These are phyloP conservation scores for Lepiota venenata DNA, from an alignment of 768 basidiomycete species.

Conservation along the genomic window DNA sequence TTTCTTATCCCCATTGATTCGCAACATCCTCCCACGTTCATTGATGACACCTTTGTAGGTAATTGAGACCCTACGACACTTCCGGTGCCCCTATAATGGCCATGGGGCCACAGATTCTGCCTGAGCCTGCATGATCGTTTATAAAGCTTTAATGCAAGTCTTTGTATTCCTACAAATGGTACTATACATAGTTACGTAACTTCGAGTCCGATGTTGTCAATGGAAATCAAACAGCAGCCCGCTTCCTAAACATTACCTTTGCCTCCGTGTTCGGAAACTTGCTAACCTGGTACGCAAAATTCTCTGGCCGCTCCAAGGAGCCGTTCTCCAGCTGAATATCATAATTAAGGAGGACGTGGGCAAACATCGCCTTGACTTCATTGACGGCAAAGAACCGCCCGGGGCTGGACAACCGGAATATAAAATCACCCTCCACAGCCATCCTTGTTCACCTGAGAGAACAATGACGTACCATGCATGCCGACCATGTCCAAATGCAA, in stretches of 20 bases:
- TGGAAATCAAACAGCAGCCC: neutral
- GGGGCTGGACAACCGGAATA: constrained; percentile 16
- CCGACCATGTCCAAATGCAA: constrained; percentile 37
- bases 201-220: too few species aligned
- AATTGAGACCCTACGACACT: too few species aligned
- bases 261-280: neutral
- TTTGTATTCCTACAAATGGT: too few species aligned
- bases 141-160: too few species aligned
- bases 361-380: constrained; percentile 41
- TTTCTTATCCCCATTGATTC: too few species aligned
- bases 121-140: too few species aligned
- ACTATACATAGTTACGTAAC: too few species aligned
- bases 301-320: constrained; percentile 1
- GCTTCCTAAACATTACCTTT: constrained; percentile 12
- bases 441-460: neutral
- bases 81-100: too few species aligned
- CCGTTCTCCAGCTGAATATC: constrained; percentile 28
- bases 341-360: constrained; percentile 34
- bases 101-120: too few species aligned
- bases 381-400: constrained; percentile 39
- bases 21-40: too few species aligned
- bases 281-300: neutral
- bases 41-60: too few species aligned
- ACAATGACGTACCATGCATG: constrained; percentile 24
- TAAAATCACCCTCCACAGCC: neutral